phyloP scores from a whole-genome alignment of 2,329 filamentous ascomycete genomes.

The Didymellaceae sp. region DNA sequence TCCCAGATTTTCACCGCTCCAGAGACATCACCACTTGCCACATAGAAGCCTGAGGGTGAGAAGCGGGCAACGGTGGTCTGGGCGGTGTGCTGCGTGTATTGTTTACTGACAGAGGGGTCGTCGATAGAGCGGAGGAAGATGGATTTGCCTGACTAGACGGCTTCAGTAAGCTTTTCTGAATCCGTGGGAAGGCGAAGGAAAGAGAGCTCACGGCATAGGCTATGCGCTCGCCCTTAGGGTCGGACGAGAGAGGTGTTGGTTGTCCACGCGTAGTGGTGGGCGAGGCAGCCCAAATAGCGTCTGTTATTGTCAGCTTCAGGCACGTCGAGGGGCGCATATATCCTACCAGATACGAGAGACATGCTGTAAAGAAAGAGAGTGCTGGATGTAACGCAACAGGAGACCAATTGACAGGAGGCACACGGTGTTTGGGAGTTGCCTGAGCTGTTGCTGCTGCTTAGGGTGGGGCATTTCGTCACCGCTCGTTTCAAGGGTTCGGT shows the following conservation, averaged over 20 bases:
- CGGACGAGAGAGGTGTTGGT: constrained; percentile 85
- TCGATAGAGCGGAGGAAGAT: constrained; percentile 96
- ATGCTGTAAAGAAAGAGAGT: constrained; percentile 9
- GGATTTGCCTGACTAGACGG: constrained; percentile 83
- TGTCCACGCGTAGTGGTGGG: constrained; percentile 85
- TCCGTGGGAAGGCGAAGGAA: not conserved
- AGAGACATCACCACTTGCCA: constrained; percentile 87
- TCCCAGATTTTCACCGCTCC: constrained; percentile 94
- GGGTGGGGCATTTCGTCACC: constrained; percentile 16
- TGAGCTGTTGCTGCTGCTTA: constrained; percentile 13
- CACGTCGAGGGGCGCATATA: not conserved
- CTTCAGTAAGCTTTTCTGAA: not conserved
- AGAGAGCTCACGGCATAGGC: constrained; percentile 79
- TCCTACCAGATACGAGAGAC: constrained; percentile 30
- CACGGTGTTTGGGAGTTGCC: constrained; percentile 8
- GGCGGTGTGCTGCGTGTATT: constrained; percentile 91
- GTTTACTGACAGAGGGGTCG: constrained; percentile 79
- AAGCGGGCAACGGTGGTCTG: constrained; percentile 93
- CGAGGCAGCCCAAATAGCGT: constrained; percentile 81
- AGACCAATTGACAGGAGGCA: not conserved
- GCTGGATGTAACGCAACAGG: constrained; percentile 6
- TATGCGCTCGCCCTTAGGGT: constrained; percentile 88
- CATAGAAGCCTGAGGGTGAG: constrained; percentile 90
- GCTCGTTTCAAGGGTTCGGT: constrained; percentile 12
- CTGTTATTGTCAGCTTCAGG: constrained; percentile 46